A percentile compares a stretch with the other conserved stretches of the same genome.
phyloP scores from a whole-genome alignment of 192 early-diverging fungal genomes.

The Glomus cerebriforme region DNA sequence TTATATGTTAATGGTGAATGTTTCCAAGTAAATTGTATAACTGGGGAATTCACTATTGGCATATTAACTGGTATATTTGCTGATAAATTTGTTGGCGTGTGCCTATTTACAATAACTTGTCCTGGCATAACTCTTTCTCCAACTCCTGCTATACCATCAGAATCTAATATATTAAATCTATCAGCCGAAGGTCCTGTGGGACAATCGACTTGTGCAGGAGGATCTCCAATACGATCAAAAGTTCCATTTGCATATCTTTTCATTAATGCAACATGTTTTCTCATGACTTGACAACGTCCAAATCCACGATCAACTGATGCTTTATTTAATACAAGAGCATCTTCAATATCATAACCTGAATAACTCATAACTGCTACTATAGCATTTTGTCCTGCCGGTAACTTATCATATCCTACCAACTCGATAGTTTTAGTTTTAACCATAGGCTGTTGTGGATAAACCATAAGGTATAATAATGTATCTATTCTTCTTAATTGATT shows the following conservation, averaged over 20 bases:
- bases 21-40: slow-evolving; percentile 37
- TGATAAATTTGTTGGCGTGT: slow-evolving; percentile 77
- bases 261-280: slow-evolving; percentile 84
- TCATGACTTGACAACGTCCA: slow-evolving; percentile 91
- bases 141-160: slow-evolving; percentile 87
- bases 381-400: slow-evolving; percentile 86
- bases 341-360: slow-evolving; percentile 98
- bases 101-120: slow-evolving; percentile 82
- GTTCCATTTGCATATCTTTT: slow-evolving; percentile 85
- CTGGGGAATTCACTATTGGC: neutral
- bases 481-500: slow-evolving; percentile 96
- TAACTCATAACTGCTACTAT: slow-evolving; percentile 97
- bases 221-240: slow-evolving; percentile 73
- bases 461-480: slow-evolving; percentile 93
- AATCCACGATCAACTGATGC: slow-evolving; percentile 93
- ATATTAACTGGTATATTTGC: slow-evolving; percentile 55
- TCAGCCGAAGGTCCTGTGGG: slow-evolving; percentile 39
- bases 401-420: slow-evolving; percentile 94
- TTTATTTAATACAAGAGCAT: slow-evolving; percentile 60
- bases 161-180: slow-evolving; percentile 73
- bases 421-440: slow-evolving; percentile 98
- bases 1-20: slow-evolving; percentile 83
- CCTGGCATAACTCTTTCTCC: slow-evolving; percentile 77
- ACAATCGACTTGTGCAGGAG: slow-evolving; percentile 45
- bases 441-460: slow-evolving; percentile 97